Base-by-base conservation (phyloP, 2,329 filamentous ascomycete species). In the Drechslerella stenobrocha region DNA sequence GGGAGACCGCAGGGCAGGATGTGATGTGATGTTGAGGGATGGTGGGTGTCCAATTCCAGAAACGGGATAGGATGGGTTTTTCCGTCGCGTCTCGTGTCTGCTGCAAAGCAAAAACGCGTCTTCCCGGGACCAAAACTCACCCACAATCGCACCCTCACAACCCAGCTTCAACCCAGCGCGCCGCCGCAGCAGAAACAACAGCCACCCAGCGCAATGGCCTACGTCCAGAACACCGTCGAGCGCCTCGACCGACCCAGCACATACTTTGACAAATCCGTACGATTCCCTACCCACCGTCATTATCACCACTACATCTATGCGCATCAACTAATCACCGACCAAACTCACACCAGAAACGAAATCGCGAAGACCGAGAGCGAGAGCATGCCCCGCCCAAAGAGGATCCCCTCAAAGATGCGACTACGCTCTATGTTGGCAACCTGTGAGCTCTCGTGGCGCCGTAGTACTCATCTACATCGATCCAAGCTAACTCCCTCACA, bases 401-500 rank as follows among this genome's bases (percentile, higher is more conserved):
- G 67, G 90, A 96, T 71, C 89, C 90, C 70, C 81, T 98, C 65
- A 87, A 84, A 71, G 82, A 93, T 76, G 90, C 93, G 37, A 91
- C 92, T 6, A 98, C 93, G 0, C 88, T 98, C 76, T 98, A 98
- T 75, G 92, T 98, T 46, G 93, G 93, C 74, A 98, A 98, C 77
- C 81, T 98, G 83, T 95, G 80, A 73, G 86, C 77, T 69, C 59
- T 70, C 35, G 18, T 48, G 24, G 28, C 23, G 4, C 18, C 52
- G 20, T 47, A 60, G 20, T 26, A 32, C 7, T 11, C 18, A 44
- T 35, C 42, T 45, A n/a, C 51, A 40, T 30, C 34, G 22, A 18
- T 28, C 22, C 73, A 22, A 3, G 24, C 8, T n/a, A 34, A 15
- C 7, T 26, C 11, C 32, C 23, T 24, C 22, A 40, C 72, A 90